A percentile compares a stretch with the other conserved stretches of the same genome.
phyloP scores from a whole-genome alignment of 1,139 yeast species.

The Komagataea norvegica region DNA sequence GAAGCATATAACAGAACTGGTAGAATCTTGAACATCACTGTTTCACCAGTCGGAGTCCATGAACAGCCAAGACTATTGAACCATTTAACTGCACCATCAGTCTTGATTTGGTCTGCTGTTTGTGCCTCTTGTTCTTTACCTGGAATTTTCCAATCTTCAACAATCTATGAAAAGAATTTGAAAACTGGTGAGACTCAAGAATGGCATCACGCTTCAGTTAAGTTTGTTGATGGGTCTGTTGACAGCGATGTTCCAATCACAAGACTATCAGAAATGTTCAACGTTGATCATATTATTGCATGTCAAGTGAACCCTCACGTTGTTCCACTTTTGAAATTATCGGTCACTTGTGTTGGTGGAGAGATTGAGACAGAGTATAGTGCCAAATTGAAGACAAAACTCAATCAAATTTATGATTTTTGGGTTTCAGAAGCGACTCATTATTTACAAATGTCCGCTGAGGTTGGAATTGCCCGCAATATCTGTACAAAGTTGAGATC shows the following conservation, averaged over 20 bases:
- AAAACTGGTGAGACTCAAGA: slow-evolving; percentile 47
- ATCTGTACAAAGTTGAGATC: slow-evolving; percentile 69
- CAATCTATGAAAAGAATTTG: slow-evolving; percentile 78
- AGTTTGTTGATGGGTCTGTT: slow-evolving; percentile 93
- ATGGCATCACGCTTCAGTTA: slow-evolving; percentile 81
- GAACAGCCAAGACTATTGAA: slow-evolving; percentile 82
- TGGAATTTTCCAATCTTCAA: slow-evolving; percentile 80
- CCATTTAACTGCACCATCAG: slow-evolving; percentile 92
- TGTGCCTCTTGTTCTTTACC: slow-evolving; percentile 97
- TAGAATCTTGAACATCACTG: slow-evolving; percentile 79
- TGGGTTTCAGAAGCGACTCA: slow-evolving; percentile 72
- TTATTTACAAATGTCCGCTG: slow-evolving; percentile 55
- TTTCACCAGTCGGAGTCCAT: slow-evolving; percentile 77
- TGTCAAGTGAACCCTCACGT: slow-evolving; percentile 97
- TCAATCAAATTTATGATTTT: slow-evolving; percentile 57
- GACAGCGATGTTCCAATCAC: slow-evolving; percentile 91
- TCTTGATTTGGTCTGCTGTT: slow-evolving; percentile 91
- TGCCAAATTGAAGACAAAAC: slow-evolving; percentile 47
- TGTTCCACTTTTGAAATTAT: slow-evolving; percentile 72
- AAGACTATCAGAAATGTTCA: slow-evolving; percentile 89
- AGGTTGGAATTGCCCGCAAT: slow-evolving; percentile 69
- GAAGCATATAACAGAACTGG: slow-evolving; percentile 91
- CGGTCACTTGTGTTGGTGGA: slow-evolving; percentile 67
- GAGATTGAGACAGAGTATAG: slow-evolving; percentile 57
- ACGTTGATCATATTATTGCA: slow-evolving; percentile 93